Percentiles rank a stretch among this genome's conserved stretches.
These are phyloP conservation scores for Trichosporon ovoides DNA, from an alignment of 1,284 basidiomycete species.

Conservation along the genomic window DNA sequence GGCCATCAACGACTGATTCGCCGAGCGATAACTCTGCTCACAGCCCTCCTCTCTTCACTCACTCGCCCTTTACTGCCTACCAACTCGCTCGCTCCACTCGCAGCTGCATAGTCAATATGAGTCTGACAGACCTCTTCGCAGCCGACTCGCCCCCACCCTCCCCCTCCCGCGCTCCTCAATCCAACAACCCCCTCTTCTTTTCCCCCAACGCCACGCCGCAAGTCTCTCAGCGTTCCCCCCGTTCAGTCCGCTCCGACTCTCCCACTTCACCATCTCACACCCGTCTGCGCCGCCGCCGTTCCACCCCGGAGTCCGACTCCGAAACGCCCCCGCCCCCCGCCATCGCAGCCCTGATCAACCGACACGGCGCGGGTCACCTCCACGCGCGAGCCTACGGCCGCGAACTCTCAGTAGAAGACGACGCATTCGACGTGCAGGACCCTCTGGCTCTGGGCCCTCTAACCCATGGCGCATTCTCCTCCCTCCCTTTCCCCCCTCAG, in stretches of 20 bases:
- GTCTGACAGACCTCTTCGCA: slow-evolving; percentile 28
- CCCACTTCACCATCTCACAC: too few species aligned
- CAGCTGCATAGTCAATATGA: too few species aligned
- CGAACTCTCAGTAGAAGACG: slow-evolving; percentile 8
- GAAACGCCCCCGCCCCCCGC: too few species aligned
- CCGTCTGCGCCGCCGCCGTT: too few species aligned
- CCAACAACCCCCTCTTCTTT: slow-evolving; percentile 30
- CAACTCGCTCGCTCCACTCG: too few species aligned
- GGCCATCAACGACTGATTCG: too few species aligned
- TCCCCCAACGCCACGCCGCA: slow-evolving; percentile 22
- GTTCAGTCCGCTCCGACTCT: too few species aligned
- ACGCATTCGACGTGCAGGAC: slow-evolving; percentile 14
- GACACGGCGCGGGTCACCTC: neutral
- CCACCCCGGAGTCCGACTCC: too few species aligned
- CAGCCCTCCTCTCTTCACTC: too few species aligned
- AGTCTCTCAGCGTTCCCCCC: neutral
- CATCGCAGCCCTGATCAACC: neutral
- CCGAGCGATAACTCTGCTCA: too few species aligned
- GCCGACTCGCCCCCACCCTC: slow-evolving; percentile 26
- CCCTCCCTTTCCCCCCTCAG: neutral
- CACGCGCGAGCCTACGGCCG: neutral
- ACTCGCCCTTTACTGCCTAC: too few species aligned
- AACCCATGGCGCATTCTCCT: neutral
- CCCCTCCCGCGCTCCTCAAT: too few species aligned
- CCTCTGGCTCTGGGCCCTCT: neutral